Base-by-base conservation (phyloP, 371 early-diverging fungal species). In the Dinochytrium kinnereticum region DNA sequence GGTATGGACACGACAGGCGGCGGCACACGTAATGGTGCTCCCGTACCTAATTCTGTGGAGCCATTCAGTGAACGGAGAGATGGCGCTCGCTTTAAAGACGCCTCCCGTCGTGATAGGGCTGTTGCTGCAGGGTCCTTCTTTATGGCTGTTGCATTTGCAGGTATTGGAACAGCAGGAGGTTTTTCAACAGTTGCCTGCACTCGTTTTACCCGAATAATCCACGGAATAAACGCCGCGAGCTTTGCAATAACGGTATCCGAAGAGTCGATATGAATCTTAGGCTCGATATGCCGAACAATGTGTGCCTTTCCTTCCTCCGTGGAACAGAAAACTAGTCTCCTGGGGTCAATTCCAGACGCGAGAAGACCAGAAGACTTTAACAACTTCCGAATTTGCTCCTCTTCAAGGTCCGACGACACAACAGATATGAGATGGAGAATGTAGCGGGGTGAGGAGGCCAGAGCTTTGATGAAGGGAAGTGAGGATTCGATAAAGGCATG, bases 201-300 rank as follows among this genome's bases (percentile, higher is more conserved):
- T 10, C 64, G 17, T 36, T 24, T 64, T 10, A 30, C 30, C 33
- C 64, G 17, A 10, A 64, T 64, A 10, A 64, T 10, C 64, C 64
- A 34, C 33, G 64, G 64, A 3, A 64, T 10, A 37, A 31, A 34
- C 33, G 64, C 17, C 10, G 30, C 21, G 26, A 64, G 17, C 34
- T 64, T 64, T 31, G 37, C 17, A 28, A 81, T 71, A 40, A 64
- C 70, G 15, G 33, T 59, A 51, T 77, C 78, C 50, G 57, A 51
- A 19, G 24, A 7, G 28, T 81, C 82, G 36, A 81, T 69, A 59
- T 81, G 82, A 24, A 75, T 53, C 26, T 74, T 72, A 30, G 88
- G 85, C 73, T 83, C 85, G 33, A 89, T 76, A 79, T 87, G 88
- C 21, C 87, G 80, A 28, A 89, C 84, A 5, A 89, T 83, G 80